phyloP scores from a whole-genome alignment of 345 rosid species.

The Kernera saxatilis region DNA sequence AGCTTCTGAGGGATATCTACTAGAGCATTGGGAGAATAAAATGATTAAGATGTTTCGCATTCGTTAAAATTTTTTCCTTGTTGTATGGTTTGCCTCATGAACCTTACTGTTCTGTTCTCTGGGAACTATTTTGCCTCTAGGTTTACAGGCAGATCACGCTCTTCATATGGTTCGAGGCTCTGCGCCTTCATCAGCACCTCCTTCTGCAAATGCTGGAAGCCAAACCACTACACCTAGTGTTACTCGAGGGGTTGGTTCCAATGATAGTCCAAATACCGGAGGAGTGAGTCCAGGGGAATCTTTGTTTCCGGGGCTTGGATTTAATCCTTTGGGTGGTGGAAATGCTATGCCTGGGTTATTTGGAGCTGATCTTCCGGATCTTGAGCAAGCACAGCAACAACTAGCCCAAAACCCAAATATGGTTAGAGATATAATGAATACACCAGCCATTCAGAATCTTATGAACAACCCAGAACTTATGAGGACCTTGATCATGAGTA shows the following conservation, averaged over 20 bases:
- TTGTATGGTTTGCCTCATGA: not conserved
- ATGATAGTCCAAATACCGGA: constrained; percentile 38
- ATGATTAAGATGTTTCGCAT: not conserved
- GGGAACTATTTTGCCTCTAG: constrained; percentile 25
- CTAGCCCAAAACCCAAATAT: constrained; percentile 61
- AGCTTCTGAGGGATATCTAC: not conserved
- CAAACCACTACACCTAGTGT: constrained; percentile 36
- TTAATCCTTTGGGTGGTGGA: constrained; percentile 42
- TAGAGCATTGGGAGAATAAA: not conserved
- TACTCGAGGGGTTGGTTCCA: constrained; percentile 51
- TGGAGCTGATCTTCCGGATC: constrained; percentile 61
- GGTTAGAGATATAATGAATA: constrained; percentile 71
- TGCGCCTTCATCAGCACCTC: constrained; percentile 43
- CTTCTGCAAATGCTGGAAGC: constrained; percentile 39
- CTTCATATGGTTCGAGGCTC: constrained; percentile 78
- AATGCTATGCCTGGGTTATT: constrained; percentile 43
- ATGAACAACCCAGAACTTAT: constrained; percentile 77
- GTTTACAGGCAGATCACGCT: constrained; percentile 76
- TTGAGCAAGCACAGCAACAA: constrained; percentile 71
- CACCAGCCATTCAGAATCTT: constrained; percentile 62
- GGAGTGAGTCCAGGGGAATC: constrained; percentile 52
- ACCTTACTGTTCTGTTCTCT: not conserved
- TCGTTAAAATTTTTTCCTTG: not conserved
- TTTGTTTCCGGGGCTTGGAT: constrained; percentile 65
- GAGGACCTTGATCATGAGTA: constrained; percentile 62